A percentile compares a stretch with the other conserved stretches of the same genome.
Evolutionary conservation across 306 rosid genomes (phyloP).

Genomic region (Casuarina glauca): DNA sequence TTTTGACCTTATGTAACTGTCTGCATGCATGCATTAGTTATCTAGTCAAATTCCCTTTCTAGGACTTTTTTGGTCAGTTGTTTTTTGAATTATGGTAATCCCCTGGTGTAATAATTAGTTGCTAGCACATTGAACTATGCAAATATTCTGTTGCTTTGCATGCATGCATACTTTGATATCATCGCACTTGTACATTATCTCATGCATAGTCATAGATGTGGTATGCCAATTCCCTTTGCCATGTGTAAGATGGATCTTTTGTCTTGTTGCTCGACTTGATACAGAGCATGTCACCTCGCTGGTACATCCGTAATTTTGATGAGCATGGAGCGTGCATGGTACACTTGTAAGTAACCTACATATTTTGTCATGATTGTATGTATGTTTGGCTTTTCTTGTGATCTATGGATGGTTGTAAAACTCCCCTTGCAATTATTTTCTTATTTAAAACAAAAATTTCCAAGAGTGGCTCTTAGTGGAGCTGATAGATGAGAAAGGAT

Average conservation of each 20-base stretch:
- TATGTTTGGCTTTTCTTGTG: slow-evolving; percentile 8
- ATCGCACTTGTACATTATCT: neutral
- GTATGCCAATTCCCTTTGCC: neutral
- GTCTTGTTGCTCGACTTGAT: slow-evolving; percentile 28
- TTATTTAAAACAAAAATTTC: neutral
- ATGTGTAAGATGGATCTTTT: slow-evolving; percentile 16
- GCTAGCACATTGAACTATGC: slow-evolving; percentile 18
- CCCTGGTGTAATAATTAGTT: neutral
- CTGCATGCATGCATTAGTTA: neutral
- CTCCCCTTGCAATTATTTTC: neutral
- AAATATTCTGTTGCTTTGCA: slow-evolving; percentile 5
- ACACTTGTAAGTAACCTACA: slow-evolving; percentile 67
- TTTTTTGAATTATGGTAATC: slow-evolving; percentile 8
- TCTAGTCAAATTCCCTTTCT: neutral
- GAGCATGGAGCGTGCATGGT: slow-evolving; percentile 58
- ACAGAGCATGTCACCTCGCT: slow-evolving; percentile 84
- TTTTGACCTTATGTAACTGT: neutral
- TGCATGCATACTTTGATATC: slow-evolving; percentile 3
- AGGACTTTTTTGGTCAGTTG: neutral
- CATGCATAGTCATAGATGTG: neutral
- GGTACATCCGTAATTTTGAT: slow-evolving; percentile 77
- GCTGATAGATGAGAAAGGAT: neutral
- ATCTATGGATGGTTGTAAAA: neutral
- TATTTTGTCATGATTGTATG: slow-evolving; percentile 13
- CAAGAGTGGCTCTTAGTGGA: neutral